Evolutionary conservation across 352 stramenopile species (phyloP), one percentile per base, ranked within the genome.

Genomic region (Phytophthora syringae): DNA sequence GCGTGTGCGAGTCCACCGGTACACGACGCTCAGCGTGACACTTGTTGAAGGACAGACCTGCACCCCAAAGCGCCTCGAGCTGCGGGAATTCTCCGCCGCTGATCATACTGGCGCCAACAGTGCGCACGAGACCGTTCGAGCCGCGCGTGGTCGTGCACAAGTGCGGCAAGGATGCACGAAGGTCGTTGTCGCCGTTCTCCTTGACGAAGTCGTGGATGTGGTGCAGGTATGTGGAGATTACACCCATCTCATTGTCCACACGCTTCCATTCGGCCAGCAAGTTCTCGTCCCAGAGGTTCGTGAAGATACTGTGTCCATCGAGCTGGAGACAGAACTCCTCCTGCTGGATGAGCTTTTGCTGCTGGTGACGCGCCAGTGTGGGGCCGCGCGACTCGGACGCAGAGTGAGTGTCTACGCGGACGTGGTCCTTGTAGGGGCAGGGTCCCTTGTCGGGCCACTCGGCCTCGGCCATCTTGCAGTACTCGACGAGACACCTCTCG

Each of bases 251-350:
- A 59, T 95, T 95, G 56, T 82, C 66, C 10, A 92, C 66, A 10
- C 78, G 77, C 54, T 70, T 88, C 88, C 85, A 95, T 25, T 95
- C 85, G 27, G 72, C 68, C 28, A 95, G 20, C 2, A 95, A 24
- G 47, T 90, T 81, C 20, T 87, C 70, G 55, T 95, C 88, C 88
- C 88, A 95, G 7, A 78, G 62, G 67, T 93, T 94, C 21, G 88
- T 94, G 52, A 95, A 95, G 65, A 95, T 90, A 37, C 80, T 92
- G 72, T 95, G 88, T 5, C 84, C 84, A 32, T 95, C 88, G 5
- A 95, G 72, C 56, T 94, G 85, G 24, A 95, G 79, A 67, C 87
- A 95, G 43, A 95, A 95, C 56, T 93, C 88, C 40, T 95, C 81
- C 39, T 89, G 52, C 28, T 69, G 60, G 2, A 95, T 62, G 5